Conservation (phyloP, 208 protist genomes). For the Strigomonas oncopelti region DNA sequence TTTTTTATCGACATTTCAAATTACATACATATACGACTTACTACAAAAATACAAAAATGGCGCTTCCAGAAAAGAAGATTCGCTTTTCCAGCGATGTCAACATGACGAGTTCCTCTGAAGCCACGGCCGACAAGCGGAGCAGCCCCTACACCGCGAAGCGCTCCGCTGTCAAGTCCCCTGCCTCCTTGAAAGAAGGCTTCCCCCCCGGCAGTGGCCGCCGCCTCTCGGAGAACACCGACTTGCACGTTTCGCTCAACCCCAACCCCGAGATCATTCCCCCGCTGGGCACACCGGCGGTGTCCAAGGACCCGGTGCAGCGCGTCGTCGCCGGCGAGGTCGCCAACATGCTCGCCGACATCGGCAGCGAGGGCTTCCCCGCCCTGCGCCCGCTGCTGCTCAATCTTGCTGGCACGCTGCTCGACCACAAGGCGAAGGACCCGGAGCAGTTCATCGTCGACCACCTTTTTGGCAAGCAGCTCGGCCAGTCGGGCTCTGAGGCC, state of each 20-base stretch:
- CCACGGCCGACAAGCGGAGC: no score
- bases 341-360: slow-evolving; percentile 26
- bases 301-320: neutral
- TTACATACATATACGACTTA: neutral
- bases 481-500: slow-evolving; percentile 12
- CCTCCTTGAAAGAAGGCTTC: no score
- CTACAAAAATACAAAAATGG: slow-evolving; percentile 4
- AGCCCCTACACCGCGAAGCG: no score
- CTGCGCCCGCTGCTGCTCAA: slow-evolving; percentile 38
- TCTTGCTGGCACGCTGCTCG: slow-evolving; percentile 32
- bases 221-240: slow-evolving; percentile 17
- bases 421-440: slow-evolving; percentile 39
- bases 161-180: no score
- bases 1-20: neutral
- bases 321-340: slow-evolving; percentile 23
- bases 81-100: no score
- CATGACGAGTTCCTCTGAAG: no score
- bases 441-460: slow-evolving; percentile 55
- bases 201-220: no score
- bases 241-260: slow-evolving; percentile 33
- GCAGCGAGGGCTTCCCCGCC: slow-evolving; percentile 1
- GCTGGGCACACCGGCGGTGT: neutral
- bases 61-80: neutral
- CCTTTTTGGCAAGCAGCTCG: slow-evolving; percentile 31
- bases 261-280: slow-evolving; percentile 27